phyloP scores from a whole-genome alignment of 2,329 filamentous ascomycete genomes.

The Fusarium xyrophilum region DNA sequence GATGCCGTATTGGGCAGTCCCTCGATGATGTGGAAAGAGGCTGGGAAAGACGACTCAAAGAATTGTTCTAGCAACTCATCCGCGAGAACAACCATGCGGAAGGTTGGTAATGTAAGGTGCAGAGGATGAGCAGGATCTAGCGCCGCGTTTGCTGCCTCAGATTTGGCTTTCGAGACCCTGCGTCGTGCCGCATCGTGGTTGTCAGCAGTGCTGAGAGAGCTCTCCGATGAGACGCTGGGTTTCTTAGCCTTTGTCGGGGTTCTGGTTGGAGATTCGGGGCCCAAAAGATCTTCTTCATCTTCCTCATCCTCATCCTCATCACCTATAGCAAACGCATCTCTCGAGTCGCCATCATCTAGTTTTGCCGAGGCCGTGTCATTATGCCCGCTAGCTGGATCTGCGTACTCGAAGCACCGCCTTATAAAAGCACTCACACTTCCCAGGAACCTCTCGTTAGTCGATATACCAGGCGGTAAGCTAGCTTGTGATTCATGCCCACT shows the following conservation, averaged over 20 bases:
- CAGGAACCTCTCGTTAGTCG: constrained; percentile 86
- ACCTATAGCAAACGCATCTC: constrained; percentile 74
- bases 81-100: constrained; percentile 97
- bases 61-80: constrained; percentile 96
- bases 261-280: constrained; percentile 58
- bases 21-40: constrained; percentile 88
- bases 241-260: constrained; percentile 54
- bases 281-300: constrained; percentile 68
- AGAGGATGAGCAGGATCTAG: constrained; percentile 92
- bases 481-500: constrained; percentile 45
- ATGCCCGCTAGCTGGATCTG: constrained; percentile 78
- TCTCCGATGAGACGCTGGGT: constrained; percentile 51
- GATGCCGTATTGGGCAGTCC: constrained; percentile 51
- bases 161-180: constrained; percentile 68
- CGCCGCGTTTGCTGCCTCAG: constrained; percentile 84
- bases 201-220: constrained; percentile 28
- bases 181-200: constrained; percentile 38
- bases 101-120: constrained; percentile 95
- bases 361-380: constrained; percentile 43
- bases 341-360: constrained; percentile 35
- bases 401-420: constrained; percentile 95
- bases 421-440: constrained; percentile 96
- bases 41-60: constrained; percentile 94
- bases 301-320: constrained; percentile 80
- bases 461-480: constrained; percentile 56